These are phyloP conservation scores for Trametes cinnabarina DNA, from an alignment of 768 basidiomycete species.

Conservation along the genomic window DNA sequence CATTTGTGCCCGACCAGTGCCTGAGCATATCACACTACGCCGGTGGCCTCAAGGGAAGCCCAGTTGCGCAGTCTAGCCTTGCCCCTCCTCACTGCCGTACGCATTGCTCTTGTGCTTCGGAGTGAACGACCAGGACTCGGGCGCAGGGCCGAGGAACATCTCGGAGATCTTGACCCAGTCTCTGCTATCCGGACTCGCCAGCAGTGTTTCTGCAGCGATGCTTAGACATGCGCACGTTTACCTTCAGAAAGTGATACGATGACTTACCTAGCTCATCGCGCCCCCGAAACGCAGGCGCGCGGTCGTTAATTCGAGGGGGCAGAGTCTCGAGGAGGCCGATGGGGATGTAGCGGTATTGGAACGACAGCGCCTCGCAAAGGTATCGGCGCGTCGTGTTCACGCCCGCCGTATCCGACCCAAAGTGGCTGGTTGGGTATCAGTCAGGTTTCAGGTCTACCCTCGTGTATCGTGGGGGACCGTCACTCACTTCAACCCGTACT, in stretches of 20 bases:
- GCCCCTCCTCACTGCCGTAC: conserved; percentile 53
- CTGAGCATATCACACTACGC: no score
- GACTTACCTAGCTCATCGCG: conserved; percentile 77
- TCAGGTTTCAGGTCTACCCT: no score
- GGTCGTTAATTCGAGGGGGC: conserved; percentile 84
- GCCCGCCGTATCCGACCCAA: conserved; percentile 84
- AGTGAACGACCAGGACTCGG: conserved; percentile 79
- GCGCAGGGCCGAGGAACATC: conserved; percentile 90
- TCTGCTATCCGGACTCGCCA: conserved; percentile 72
- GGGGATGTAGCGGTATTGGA: conserved; percentile 95
- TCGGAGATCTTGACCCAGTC: conserved; percentile 95
- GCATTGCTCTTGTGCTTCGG: conserved; percentile 96
- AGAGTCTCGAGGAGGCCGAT: conserved; percentile 85
- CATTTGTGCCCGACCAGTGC: no score
- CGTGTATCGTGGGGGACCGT: not conserved
- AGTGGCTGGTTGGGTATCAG: conserved; percentile 50
- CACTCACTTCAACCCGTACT: conserved; percentile 74
- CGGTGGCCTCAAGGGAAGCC: no score
- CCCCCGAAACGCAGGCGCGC: conserved; percentile 84
- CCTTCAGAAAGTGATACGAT: not conserved
- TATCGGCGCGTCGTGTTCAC: conserved; percentile 91
- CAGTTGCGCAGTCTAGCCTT: conserved; percentile 55
- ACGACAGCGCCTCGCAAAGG: conserved; percentile 92
- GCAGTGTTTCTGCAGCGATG: conserved; percentile 62
- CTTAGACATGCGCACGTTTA: no score